Evolutionary conservation across 345 rosid genomes (phyloP).

Genomic region (Cardiospermum halicacabum): DNA sequence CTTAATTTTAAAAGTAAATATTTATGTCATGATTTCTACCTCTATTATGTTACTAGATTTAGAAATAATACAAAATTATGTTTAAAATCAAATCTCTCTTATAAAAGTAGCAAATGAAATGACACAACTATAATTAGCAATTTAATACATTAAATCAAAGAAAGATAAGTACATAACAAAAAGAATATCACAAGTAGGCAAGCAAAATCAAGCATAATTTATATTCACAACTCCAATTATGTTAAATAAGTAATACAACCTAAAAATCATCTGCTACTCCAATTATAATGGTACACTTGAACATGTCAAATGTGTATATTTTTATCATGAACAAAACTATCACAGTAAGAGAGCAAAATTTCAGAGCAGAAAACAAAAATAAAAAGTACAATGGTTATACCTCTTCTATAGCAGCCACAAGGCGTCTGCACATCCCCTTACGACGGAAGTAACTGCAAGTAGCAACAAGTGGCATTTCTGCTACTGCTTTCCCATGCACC

Average conservation of each 20-base stretch:
- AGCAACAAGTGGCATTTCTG: slow-evolving; percentile 98
- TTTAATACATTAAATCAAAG: background rate
- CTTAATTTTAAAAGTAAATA: background rate
- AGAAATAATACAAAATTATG: background rate
- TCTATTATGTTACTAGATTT: background rate
- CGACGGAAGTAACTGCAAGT: slow-evolving; percentile 86
- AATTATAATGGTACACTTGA: background rate
- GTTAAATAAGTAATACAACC: background rate
- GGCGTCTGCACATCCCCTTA: slow-evolving; percentile 87
- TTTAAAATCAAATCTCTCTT: background rate
- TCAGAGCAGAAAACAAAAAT: background rate
- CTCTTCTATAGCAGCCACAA: slow-evolving; percentile 80
- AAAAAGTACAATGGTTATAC: slow-evolving; percentile 25
- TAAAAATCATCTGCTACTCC: background rate
- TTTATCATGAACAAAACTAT: background rate
- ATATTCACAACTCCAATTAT: background rate
- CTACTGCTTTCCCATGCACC: slow-evolving; percentile 75
- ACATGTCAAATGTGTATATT: background rate
- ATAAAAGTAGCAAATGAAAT: background rate
- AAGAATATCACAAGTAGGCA: background rate
- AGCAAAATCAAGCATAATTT: background rate
- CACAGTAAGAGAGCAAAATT: background rate
- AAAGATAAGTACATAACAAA: background rate
- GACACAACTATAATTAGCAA: background rate
- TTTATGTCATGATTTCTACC: background rate